These are phyloP conservation scores for Plasmodium vinckei DNA, from an alignment of 169 alveolate species.

Conservation along the genomic window DNA sequence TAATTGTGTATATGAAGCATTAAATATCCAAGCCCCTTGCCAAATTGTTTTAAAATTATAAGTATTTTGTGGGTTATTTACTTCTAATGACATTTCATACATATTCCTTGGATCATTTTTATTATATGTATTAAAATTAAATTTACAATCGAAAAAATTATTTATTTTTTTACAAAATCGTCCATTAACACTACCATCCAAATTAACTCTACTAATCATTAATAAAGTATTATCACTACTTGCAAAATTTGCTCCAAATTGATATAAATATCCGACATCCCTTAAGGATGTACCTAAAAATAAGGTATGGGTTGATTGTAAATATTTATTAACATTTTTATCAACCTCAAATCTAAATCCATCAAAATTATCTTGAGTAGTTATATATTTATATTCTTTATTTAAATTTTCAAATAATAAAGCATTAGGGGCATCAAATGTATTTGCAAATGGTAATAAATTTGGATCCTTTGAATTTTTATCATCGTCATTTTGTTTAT, in stretches of 20 bases:
- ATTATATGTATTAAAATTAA: slow-evolving; percentile 87
- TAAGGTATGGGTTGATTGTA: slow-evolving; percentile 90
- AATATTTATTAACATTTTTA: slow-evolving; percentile 85
- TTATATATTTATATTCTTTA: slow-evolving; percentile 89
- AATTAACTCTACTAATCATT: slow-evolving; percentile 86
- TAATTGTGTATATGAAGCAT: slow-evolving; percentile 90
- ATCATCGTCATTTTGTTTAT: slow-evolving; percentile 10
- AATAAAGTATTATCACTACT: slow-evolving; percentile 86
- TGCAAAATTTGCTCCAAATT: slow-evolving; percentile 91
- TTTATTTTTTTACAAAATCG: slow-evolving; percentile 81
- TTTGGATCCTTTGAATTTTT: slow-evolving; percentile 17
- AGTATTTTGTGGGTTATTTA: slow-evolving; percentile 86
- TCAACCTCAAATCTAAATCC: slow-evolving; percentile 93
- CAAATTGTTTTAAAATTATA: slow-evolving; percentile 89
- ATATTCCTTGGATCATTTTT: slow-evolving; percentile 87
- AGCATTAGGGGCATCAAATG: slow-evolving; percentile 72
- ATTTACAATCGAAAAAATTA: slow-evolving; percentile 84
- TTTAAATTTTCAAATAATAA: slow-evolving; percentile 85
- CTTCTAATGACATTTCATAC: slow-evolving; percentile 90
- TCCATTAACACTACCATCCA: slow-evolving; percentile 89
- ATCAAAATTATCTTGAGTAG: slow-evolving; percentile 92
- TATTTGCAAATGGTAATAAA: slow-evolving; percentile 8
- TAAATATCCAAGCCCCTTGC: slow-evolving; percentile 92
- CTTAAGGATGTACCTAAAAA: slow-evolving; percentile 89
- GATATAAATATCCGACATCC: slow-evolving; percentile 90